phyloP scores from a whole-genome alignment of 805 yeast species.

The Pichia heedii region DNA sequence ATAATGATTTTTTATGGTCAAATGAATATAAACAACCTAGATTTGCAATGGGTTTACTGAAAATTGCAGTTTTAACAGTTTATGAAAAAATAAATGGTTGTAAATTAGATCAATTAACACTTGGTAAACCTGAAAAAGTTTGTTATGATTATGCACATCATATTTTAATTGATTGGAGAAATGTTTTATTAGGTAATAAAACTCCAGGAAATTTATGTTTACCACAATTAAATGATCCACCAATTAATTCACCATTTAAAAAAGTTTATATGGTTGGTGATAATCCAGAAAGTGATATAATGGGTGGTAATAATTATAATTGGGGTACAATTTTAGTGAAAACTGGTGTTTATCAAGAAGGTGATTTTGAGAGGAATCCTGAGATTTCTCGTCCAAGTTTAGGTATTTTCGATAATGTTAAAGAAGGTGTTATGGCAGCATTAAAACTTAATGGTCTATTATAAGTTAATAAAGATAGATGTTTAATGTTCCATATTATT shows the following conservation, averaged over 20 bases:
- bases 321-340: slow-evolving; percentile 82
- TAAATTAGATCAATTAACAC: slow-evolving; percentile 42
- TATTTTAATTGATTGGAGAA: slow-evolving; percentile 49
- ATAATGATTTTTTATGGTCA: slow-evolving; percentile 88
- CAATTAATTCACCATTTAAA: slow-evolving; percentile 36
- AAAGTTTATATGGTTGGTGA: slow-evolving; percentile 94
- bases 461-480: not conserved
- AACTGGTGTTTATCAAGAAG: slow-evolving; percentile 78
- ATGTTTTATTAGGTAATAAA: slow-evolving; percentile 22
- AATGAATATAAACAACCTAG: slow-evolving; percentile 70
- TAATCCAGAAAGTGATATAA: slow-evolving; percentile 87
- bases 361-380: slow-evolving; percentile 32
- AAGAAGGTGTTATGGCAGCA: slow-evolving; percentile 32
- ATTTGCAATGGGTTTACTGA: slow-evolving; percentile 87
- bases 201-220: slow-evolving; percentile 18
- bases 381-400: slow-evolving; percentile 35
- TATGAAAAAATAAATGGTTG: slow-evolving; percentile 34
- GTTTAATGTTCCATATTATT: no score
- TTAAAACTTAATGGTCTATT: slow-evolving; percentile 15
- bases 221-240: slow-evolving; percentile 38
- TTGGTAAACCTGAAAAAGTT: slow-evolving; percentile 75
- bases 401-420: slow-evolving; percentile 43
- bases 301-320: slow-evolving; percentile 79
- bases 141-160: slow-evolving; percentile 81
- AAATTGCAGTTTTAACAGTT: slow-evolving; percentile 51